These are phyloP conservation scores for Cucurbita moschata DNA, from an alignment of 306 rosid species.

Conservation along the genomic window DNA sequence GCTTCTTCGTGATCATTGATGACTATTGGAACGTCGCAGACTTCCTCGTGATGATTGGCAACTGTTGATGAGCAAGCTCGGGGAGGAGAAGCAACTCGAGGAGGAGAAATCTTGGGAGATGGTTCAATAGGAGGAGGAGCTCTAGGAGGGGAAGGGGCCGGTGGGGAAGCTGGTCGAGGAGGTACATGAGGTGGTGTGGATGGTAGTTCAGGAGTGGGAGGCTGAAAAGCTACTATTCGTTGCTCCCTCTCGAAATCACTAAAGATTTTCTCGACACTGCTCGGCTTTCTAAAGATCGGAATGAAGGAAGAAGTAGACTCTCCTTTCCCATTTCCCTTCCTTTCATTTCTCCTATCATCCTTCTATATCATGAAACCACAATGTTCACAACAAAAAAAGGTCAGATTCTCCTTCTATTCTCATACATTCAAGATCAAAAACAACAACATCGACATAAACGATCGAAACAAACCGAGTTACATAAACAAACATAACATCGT, in stretches of 20 bases:
- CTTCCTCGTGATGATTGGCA: slow-evolving; percentile 25
- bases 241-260: slow-evolving; percentile 94
- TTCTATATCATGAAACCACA: slow-evolving; percentile 9
- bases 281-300: slow-evolving; percentile 81
- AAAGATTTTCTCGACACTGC: slow-evolving; percentile 88
- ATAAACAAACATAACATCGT: neutral
- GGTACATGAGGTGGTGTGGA: slow-evolving; percentile 42
- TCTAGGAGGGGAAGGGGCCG: neutral
- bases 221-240: slow-evolving; percentile 33
- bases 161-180: slow-evolving; percentile 29
- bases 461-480: neutral
- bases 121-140: slow-evolving; percentile 7
- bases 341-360: slow-evolving; percentile 60
- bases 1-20: slow-evolving; percentile 11
- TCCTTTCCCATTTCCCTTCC: slow-evolving; percentile 65
- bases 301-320: slow-evolving; percentile 63
- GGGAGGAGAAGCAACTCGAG: neutral
- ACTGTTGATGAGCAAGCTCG: neutral
- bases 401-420: neutral
- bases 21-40: slow-evolving; percentile 25
- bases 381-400: neutral
- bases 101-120: slow-evolving; percentile 12
- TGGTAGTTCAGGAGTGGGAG: slow-evolving; percentile 56
- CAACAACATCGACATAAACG: neutral
- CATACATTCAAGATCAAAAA: neutral